Evolutionary conservation across 176 grass and related monocot genomes (phyloP).

Genomic region (Urochloa ruziziensis): DNA sequence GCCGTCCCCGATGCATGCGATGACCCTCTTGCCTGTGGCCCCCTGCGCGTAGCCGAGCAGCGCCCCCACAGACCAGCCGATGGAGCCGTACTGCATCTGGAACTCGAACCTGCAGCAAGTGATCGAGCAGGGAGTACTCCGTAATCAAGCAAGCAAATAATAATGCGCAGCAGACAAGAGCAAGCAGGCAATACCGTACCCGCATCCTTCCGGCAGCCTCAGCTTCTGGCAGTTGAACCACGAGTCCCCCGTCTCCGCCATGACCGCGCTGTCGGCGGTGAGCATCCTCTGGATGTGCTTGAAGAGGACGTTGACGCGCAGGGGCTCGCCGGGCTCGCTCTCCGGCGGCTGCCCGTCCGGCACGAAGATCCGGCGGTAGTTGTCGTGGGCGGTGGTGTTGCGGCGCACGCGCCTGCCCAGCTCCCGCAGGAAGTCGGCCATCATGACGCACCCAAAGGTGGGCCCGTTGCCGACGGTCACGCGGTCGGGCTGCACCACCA

Average conservation of each 20-base stretch:
- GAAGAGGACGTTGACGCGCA: slow-evolving; percentile 78
- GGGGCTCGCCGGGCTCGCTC: slow-evolving; percentile 34
- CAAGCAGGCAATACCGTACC: neutral
- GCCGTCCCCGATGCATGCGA: slow-evolving; percentile 77
- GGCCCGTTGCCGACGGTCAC: slow-evolving; percentile 68
- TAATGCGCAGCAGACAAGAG: neutral
- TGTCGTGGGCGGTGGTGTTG: slow-evolving; percentile 67
- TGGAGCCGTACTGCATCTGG: slow-evolving; percentile 91
- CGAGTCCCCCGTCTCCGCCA: slow-evolving; percentile 72
- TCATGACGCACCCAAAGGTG: slow-evolving; percentile 69
- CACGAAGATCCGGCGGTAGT: slow-evolving; percentile 72
- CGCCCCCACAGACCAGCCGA: slow-evolving; percentile 72
- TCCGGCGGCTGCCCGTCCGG: slow-evolving; percentile 42
- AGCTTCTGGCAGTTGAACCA: slow-evolving; percentile 98
- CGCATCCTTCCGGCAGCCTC: slow-evolving; percentile 57
- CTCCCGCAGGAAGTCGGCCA: slow-evolving; percentile 58
- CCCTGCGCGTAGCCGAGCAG: slow-evolving; percentile 72
- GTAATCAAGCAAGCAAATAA: too few relatives aligned
- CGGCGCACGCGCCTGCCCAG: slow-evolving; percentile 38
- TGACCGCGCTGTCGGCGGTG: slow-evolving; percentile 41
- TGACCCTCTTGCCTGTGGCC: slow-evolving; percentile 43
- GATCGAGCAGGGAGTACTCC: neutral
- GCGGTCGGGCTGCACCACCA: slow-evolving; percentile 76
- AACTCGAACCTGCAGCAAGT: slow-evolving; percentile 59
- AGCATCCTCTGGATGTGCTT: slow-evolving; percentile 80